Conservation (phyloP, 1,139 yeast species). For the Blastobotrys aristatus region DNA sequence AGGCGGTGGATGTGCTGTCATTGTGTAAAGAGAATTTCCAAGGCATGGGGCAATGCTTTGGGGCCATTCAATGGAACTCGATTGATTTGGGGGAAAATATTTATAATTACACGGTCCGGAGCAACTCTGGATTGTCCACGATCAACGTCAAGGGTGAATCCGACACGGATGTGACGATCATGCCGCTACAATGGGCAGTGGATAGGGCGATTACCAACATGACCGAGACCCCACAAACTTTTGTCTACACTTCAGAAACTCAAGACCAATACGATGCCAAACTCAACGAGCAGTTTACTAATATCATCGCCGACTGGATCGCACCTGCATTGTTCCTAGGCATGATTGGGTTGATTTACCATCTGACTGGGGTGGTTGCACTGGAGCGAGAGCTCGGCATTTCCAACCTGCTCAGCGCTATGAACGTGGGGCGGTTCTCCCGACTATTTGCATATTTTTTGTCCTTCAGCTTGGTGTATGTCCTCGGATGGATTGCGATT, state of each 20-base stretch:
- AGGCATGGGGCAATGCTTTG: slow-evolving; percentile 34
- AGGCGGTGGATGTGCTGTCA: slow-evolving; percentile 26
- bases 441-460: slow-evolving; percentile 28
- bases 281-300: slow-evolving; percentile 28
- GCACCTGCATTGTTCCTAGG: slow-evolving; percentile 36
- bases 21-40: slow-evolving; percentile 33
- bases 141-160: slow-evolving; percentile 28
- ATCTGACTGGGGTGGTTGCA: slow-evolving; percentile 34
- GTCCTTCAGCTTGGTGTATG: slow-evolving; percentile 31
- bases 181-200: slow-evolving; percentile 38
- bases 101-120: slow-evolving; percentile 36
- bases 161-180: slow-evolving; percentile 28
- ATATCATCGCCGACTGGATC: slow-evolving; percentile 30
- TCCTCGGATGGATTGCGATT: slow-evolving; percentile 34
- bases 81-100: slow-evolving; percentile 22
- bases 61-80: slow-evolving; percentile 35
- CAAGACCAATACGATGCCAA: slow-evolving; percentile 25
- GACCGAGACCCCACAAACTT: slow-evolving; percentile 27
- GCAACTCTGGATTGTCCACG: slow-evolving; percentile 31
- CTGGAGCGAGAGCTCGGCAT: slow-evolving; percentile 34
- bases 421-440: slow-evolving; percentile 31
- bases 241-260: slow-evolving; percentile 32
- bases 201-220: slow-evolving; percentile 33
- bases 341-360: slow-evolving; percentile 37
- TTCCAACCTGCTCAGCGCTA: slow-evolving; percentile 30